phyloP scores from a whole-genome alignment of 2,329 filamentous ascomycete species.

The Metarhizium sp. region DNA sequence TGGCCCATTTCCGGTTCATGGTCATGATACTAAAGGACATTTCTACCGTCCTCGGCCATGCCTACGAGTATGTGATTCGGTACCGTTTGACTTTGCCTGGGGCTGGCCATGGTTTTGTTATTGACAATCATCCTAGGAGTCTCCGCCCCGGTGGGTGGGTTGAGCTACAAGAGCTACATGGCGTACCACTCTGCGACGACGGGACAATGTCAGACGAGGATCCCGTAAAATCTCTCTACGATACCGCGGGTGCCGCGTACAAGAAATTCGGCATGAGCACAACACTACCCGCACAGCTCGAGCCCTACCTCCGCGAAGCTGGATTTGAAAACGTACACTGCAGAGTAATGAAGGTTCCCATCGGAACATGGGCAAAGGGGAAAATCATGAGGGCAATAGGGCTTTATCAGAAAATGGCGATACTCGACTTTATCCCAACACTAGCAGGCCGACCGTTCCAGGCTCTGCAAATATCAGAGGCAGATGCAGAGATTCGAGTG shows the following conservation, averaged over 20 bases:
- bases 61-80: conserved; percentile 10
- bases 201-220: conserved; percentile 16
- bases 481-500: conserved; percentile 20
- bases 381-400: conserved; percentile 26
- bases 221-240: conserved; percentile 7
- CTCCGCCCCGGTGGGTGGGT: conserved; percentile 34
- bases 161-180: conserved; percentile 30
- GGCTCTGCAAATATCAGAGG: conserved; percentile 17
- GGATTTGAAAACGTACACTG: conserved; percentile 18
- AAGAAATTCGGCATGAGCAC: conserved; percentile 11
- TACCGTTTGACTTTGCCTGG: background rate
- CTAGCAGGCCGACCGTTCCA: conserved; percentile 24
- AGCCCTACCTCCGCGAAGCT: conserved; percentile 8
- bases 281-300: conserved; percentile 9
- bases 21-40: conserved; percentile 11
- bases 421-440: conserved; percentile 26
- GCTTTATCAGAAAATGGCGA: conserved; percentile 27
- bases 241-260: conserved; percentile 8
- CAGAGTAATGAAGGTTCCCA: conserved; percentile 26
- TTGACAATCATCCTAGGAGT: conserved; percentile 3
- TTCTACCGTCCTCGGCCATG: conserved; percentile 9
- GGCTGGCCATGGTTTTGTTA: background rate
- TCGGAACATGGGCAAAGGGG: conserved; percentile 25
- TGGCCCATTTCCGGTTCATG: conserved; percentile 21
- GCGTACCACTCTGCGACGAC: conserved; percentile 24